These are phyloP conservation scores for Amanita pseudoporphyria DNA, from an alignment of 768 basidiomycete genomes.

Conservation along the genomic window DNA sequence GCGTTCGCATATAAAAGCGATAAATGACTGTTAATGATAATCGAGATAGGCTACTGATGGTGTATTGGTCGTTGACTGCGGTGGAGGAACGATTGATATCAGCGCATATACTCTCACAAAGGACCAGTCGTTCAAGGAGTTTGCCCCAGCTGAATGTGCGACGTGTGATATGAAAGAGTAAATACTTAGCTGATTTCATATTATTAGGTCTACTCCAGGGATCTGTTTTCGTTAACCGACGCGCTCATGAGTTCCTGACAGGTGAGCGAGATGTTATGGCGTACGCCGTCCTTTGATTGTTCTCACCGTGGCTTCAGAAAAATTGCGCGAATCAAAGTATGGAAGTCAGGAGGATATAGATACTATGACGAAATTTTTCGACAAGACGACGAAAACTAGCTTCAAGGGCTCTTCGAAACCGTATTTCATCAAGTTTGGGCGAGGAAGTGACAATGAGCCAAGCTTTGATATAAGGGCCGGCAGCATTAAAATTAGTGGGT, in stretches of 20 bases:
- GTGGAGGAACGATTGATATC: constrained; percentile 7
- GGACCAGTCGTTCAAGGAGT: background rate
- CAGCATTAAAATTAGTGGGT: constrained; percentile 14
- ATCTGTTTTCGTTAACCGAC: background rate
- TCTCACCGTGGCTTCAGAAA: background rate
- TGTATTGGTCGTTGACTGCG: constrained; percentile 4
- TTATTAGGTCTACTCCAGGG: background rate
- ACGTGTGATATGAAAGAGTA: background rate
- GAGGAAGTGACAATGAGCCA: constrained; percentile 28
- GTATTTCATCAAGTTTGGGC: constrained; percentile 40
- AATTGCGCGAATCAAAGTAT: constrained; percentile 5
- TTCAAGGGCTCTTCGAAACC: constrained; percentile 25
- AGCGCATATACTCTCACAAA: constrained; percentile 1
- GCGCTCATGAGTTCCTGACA: background rate
- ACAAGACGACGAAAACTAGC: constrained; percentile 35
- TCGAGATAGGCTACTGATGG: background rate
- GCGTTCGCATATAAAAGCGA: constrained; percentile 23
- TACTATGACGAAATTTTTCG: constrained; percentile 29
- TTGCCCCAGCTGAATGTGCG: background rate
- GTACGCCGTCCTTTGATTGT: too few species aligned
- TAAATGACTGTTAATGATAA: constrained; percentile 20
- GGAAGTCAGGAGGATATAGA: constrained; percentile 26
- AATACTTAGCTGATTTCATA: constrained; percentile 20
- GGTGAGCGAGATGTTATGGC: background rate
- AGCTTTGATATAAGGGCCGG: constrained; percentile 33